Evolutionary conservation across 768 basidiomycete genomes (phyloP).

Genomic region (Suillus variegatus): DNA sequence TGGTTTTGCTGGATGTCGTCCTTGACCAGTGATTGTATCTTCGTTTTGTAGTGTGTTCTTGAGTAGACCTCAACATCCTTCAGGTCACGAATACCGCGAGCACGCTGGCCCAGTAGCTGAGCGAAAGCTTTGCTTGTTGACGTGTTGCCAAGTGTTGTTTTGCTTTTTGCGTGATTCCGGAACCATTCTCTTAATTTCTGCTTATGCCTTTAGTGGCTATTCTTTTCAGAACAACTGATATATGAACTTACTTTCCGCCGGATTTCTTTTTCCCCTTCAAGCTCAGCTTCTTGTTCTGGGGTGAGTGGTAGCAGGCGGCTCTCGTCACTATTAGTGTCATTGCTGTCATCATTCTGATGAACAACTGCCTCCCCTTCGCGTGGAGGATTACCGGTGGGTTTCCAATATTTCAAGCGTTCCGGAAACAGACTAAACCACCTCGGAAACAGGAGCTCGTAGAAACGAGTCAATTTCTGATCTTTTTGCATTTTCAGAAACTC

Average conservation of each 20-base stretch:
- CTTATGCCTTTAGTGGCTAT: neutral
- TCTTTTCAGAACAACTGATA: neutral
- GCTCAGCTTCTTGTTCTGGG: neutral
- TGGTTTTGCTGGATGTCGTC: no score
- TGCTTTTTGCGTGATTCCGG: neutral
- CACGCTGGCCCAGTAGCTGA: no score
- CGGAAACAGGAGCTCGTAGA: neutral
- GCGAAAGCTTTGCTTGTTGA: no score
- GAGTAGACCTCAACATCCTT: no score
- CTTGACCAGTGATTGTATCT: no score
- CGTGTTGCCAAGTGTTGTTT: no score
- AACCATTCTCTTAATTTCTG: conserved; percentile 1
- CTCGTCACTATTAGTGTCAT: no score
- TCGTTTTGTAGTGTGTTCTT: no score
- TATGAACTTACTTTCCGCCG: neutral
- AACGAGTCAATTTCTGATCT: neutral
- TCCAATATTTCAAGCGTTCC: neutral
- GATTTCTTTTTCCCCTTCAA: neutral
- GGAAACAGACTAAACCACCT: neutral
- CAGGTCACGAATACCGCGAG: no score
- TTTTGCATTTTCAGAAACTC: neutral
- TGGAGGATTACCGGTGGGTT: neutral
- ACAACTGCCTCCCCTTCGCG: neutral
- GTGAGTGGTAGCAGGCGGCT: neutral
- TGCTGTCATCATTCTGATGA: neutral